Percentiles rank a stretch among this genome's conserved stretches.
These are phyloP conservation scores for Achaetomium macrosporum DNA, from an alignment of 2,329 filamentous ascomycete species.

Conservation along the genomic window DNA sequence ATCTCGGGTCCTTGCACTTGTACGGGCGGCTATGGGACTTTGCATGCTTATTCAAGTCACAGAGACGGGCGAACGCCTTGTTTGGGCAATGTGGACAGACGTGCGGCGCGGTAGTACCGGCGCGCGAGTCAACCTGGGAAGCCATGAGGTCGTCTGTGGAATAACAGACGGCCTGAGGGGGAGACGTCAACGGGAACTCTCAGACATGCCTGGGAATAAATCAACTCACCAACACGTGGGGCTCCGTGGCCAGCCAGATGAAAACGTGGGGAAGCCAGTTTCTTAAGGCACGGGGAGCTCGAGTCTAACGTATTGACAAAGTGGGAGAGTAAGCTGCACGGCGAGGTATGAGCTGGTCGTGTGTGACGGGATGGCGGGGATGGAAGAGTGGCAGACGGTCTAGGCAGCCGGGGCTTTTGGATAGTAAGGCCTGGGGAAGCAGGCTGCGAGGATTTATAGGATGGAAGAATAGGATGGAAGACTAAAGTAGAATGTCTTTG, in stretches of 20 bases:
- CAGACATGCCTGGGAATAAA: background rate
- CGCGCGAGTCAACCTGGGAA: conserved; percentile 7
- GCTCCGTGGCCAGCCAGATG: background rate
- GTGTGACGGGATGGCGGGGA: background rate
- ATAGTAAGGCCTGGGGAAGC: conserved; percentile 10
- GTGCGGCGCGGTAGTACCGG: conserved; percentile 10
- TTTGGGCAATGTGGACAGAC: conserved; percentile 24
- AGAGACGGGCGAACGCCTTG: conserved; percentile 28
- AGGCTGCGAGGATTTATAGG: conserved; percentile 13
- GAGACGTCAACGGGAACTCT: background rate
- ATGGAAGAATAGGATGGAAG: background rate
- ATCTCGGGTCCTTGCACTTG: conserved; percentile 61
- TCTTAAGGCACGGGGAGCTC: background rate
- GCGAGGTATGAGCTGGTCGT: background rate
- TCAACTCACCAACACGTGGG: background rate
- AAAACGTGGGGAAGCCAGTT: background rate
- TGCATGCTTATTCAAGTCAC: conserved; percentile 57
- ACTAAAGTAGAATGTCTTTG: background rate
- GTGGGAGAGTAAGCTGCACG: background rate
- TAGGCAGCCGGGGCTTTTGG: conserved; percentile 14
- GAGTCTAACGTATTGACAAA: conserved; percentile 4
- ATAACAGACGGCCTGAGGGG: background rate
- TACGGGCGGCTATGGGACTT: conserved; percentile 73
- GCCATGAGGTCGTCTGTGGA: conserved; percentile 11
- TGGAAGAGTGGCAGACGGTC: background rate